Percentiles rank a stretch among this genome's conserved stretches.
Evolutionary conservation across 495 filamentous ascomycete genomes (phyloP).

Genomic region (Cercophora newfieldiana): DNA sequence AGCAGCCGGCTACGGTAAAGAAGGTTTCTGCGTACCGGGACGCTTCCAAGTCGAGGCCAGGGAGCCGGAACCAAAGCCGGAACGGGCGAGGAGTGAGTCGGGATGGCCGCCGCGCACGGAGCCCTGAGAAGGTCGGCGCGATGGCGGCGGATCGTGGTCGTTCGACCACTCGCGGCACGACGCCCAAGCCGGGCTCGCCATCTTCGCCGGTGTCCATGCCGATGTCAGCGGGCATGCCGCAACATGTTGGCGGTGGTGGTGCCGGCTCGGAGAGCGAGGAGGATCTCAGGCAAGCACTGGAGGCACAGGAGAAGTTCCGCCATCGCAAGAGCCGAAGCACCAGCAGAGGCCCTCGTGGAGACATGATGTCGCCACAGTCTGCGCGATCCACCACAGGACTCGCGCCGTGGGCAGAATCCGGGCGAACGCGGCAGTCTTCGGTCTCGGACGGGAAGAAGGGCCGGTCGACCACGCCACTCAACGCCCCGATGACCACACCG

Average conservation of each 20-base stretch:
- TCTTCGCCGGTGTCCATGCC: slow-evolving; percentile 77
- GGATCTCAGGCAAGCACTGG: slow-evolving; percentile 60
- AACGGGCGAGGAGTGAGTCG: slow-evolving; percentile 19
- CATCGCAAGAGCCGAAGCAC: slow-evolving; percentile 58
- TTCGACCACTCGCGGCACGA: slow-evolving; percentile 52
- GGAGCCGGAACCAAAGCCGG: slow-evolving; percentile 51
- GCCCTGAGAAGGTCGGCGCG: slow-evolving; percentile 46
- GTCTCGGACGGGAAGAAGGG: background rate
- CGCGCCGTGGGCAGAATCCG: background rate
- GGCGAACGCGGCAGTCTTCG: slow-evolving; percentile 19
- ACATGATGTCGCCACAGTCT: slow-evolving; percentile 27
- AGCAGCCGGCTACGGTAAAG: slow-evolving; percentile 45
- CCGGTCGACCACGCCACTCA: background rate
- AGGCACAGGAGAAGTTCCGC: slow-evolving; percentile 62
- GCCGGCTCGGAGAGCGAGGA: slow-evolving; percentile 56
- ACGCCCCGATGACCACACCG: slow-evolving; percentile 30
- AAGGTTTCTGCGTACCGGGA: slow-evolving; percentile 40
- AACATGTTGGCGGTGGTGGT: slow-evolving; percentile 39
- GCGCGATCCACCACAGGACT: slow-evolving; percentile 5
- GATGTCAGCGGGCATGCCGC: slow-evolving; percentile 5
- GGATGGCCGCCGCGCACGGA: slow-evolving; percentile 35
- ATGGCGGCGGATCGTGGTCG: slow-evolving; percentile 57
- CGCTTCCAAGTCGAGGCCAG: slow-evolving; percentile 33
- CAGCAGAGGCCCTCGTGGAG: slow-evolving; percentile 46
- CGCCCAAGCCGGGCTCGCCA: slow-evolving; percentile 67